Conservation (phyloP, 2,329 filamentous ascomycete genomes). For the Paecilomyces dactylethromorphus region DNA sequence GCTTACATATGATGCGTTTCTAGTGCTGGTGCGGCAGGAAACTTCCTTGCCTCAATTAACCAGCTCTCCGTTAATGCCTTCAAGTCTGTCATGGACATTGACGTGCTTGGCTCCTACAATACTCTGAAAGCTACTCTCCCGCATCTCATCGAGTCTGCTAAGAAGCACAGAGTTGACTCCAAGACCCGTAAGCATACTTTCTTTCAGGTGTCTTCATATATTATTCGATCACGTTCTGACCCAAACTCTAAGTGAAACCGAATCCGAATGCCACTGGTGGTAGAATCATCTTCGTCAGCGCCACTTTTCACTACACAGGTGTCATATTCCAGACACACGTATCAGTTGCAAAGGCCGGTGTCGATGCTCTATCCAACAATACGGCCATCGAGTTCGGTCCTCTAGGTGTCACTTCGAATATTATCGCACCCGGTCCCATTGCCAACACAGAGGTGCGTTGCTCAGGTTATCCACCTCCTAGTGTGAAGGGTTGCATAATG, state of each 20-base stretch:
- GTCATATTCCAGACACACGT: slow-evolving; percentile 83
- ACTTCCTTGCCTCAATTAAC: slow-evolving; percentile 82
- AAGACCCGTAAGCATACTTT: slow-evolving; percentile 36
- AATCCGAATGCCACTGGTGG: slow-evolving; percentile 59
- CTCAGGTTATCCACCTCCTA: not conserved
- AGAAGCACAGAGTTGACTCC: slow-evolving; percentile 54
- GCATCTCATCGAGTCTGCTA: slow-evolving; percentile 69
- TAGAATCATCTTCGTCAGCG: slow-evolving; percentile 82
- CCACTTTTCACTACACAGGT: slow-evolving; percentile 85
- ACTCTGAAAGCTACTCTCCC: slow-evolving; percentile 88
- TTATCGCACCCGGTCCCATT: slow-evolving; percentile 84
- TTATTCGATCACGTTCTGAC: not conserved
- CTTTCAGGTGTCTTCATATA: not conserved
- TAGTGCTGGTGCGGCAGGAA: slow-evolving; percentile 89
- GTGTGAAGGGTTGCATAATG: not conserved
- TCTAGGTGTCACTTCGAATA: slow-evolving; percentile 76
- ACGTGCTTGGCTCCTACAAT: slow-evolving; percentile 89
- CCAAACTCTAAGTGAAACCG: slow-evolving; percentile 16
- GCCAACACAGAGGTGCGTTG: slow-evolving; percentile 61
- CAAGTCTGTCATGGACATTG: slow-evolving; percentile 93
- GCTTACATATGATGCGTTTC: slow-evolving; percentile 7
- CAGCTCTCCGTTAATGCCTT: slow-evolving; percentile 83
- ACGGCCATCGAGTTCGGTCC: slow-evolving; percentile 88
- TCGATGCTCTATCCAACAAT: slow-evolving; percentile 75
- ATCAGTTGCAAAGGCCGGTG: slow-evolving; percentile 81